Evolutionary conservation across 305 asterid species (phyloP).

Genomic region (Solanum hybrid): DNA sequence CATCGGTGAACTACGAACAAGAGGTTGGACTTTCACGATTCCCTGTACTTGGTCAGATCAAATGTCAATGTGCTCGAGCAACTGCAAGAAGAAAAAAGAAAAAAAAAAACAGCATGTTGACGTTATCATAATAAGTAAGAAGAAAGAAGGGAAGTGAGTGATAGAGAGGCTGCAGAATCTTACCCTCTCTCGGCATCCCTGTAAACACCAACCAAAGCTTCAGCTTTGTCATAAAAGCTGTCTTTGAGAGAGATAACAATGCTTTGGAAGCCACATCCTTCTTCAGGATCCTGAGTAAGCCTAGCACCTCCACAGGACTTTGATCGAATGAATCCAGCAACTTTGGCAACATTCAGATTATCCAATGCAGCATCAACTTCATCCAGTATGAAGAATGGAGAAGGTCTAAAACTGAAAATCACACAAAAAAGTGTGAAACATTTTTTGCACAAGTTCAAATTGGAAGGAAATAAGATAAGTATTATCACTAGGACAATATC

Average conservation of each 20-base stretch:
- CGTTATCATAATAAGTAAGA: background rate
- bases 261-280: conserved; percentile 88
- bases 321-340: conserved; percentile 90
- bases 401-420: conserved; percentile 81
- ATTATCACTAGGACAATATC: background rate
- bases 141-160: background rate
- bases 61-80: conserved; percentile 84
- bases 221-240: conserved; percentile 92
- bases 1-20: background rate
- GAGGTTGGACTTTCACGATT: conserved; percentile 20
- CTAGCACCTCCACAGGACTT: conserved; percentile 84
- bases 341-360: conserved; percentile 92
- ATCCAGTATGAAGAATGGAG: conserved; percentile 94
- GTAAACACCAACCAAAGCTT: conserved; percentile 96
- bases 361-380: conserved; percentile 99
- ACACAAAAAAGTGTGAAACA: conserved; percentile 2
- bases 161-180: conserved; percentile 10
- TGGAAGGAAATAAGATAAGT: background rate
- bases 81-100: conserved; percentile 28
- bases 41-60: conserved; percentile 71
- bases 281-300: conserved; percentile 31
- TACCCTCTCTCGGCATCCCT: conserved; percentile 80
- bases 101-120: background rate
- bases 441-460: background rate
- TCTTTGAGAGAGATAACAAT: conserved; percentile 98